Evolutionary conservation across 108 stramenopile genomes (phyloP), one percentile per base, ranked within the genome.

Genomic region (Stephanodiscus minutulus): DNA sequence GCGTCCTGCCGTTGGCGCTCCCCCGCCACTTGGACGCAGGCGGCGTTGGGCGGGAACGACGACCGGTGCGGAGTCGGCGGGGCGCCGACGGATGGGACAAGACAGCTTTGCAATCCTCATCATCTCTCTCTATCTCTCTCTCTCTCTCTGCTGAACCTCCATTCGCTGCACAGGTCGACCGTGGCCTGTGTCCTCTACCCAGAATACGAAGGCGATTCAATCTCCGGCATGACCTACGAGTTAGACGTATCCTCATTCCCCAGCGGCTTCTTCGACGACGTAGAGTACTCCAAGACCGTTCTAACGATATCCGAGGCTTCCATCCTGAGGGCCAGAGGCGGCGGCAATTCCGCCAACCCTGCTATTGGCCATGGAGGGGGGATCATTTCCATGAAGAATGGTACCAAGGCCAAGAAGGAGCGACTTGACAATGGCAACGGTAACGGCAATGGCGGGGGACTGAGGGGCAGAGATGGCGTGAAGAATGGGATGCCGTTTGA

Each of bases 331-430:
- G 13, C 43, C 43, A 1, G 43, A 13, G 43, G 13, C 13, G 43
- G 43, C 13, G 1, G 43, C 43, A 15, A 17, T 12, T 11, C 39
- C 3, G 11, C 39, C 39, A 39, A 39, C 39, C 11, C 8, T 39
- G n/a, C n/a, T n/a, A n/a, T n/a, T n/a, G n/a, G n/a, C n/a, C 43
- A 44, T 44, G 43, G 43, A 44, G 43, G 43, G 43, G 43, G 43
- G 43, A 15, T 44, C 43, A 44, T 44, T 15, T 13, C 15, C 43
- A 15, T 44, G 43, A 44, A 44, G 43, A 44, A 44, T 3, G 43
- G 43, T 44, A 15, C 43, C 43, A 44, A 12, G 12, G 13, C 43
- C 43, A 44, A 13, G 43, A 44, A 44, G 13, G 43, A 44, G 43
- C 3, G 12, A 15, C 43, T 1, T 15, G 15, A 3, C 43, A 44